Evolutionary conservation across 2,329 filamentous ascomycete genomes (phyloP), one percentile per base, ranked within the genome.

Genomic region (Trichoderma atrobrunneum): DNA sequence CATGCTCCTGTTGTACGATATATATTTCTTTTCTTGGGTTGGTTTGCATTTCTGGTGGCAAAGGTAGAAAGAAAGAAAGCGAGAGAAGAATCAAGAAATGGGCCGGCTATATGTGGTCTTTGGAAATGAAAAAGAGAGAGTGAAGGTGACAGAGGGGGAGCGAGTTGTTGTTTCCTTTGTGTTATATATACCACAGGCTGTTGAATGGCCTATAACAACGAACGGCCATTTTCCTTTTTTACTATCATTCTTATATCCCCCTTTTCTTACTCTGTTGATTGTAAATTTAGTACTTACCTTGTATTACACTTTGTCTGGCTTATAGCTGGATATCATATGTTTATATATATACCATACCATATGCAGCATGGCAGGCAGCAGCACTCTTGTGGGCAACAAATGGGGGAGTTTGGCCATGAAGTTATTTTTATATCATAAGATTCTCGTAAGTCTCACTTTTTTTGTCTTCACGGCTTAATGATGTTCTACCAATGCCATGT

Each of bases 381-480:
- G 12, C n/a, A 21, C 14, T 16, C 36, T 18, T 32, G 21, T 24
- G 5, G 43, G 21, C 18, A 30, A 36, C 7, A 34, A 32, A 62
- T 16, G 5, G 7, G 16, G 12, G 14, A 12, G 54, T 64, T 57
- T 57, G 65, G 71, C 60, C 60, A 70, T 71, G 66, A 61, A 62
- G 57, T 67, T 36, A 36, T 57, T 36, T 57, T 57, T 39, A 8
- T 70, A 36, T 64, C 51, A 73, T 78, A 76, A 74, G 39, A 77
- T 80, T 79, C 77, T 74, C 77, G 11, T 21, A 74, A 77, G 79
- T 81, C 78, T 81, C 79, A 80, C 79, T 80, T 72, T 78, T 78
- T n/a, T 60, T 3, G 3, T 39, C 36, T 43, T 76, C 57, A 79
- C 78, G 80, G 79, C 77, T 76, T 79, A 77, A 51, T 36, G 76